A percentile compares a stretch with the other conserved stretches of the same genome.
Conservation (phyloP, 345 rosid species). For the Brassica cretica region DNA sequence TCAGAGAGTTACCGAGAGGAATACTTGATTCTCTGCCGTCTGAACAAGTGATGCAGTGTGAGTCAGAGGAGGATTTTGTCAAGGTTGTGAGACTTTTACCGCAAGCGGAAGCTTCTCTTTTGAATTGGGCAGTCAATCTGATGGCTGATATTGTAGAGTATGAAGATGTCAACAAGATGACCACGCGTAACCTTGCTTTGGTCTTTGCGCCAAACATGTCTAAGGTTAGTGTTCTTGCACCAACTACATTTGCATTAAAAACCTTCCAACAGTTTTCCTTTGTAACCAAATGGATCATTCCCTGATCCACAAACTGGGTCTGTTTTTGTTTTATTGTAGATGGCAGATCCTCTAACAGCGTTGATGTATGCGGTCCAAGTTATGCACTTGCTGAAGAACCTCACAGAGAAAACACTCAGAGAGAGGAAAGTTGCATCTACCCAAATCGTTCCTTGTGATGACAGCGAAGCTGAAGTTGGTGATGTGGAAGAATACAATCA, state of each 20-base stretch:
- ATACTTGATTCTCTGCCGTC: constrained; percentile 74
- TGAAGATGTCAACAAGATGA: constrained; percentile 89
- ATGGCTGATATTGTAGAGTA: constrained; percentile 82
- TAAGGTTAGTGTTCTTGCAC: constrained; percentile 49
- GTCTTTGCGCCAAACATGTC: constrained; percentile 98
- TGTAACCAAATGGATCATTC: too few relatives aligned
- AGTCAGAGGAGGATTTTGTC: constrained; percentile 78
- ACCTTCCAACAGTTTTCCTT: too few relatives aligned
- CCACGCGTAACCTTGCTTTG: constrained; percentile 80
- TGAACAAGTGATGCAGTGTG: constrained; percentile 80
- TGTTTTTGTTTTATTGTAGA: constrained; percentile 49
- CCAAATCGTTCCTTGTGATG: constrained; percentile 47
- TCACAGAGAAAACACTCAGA: constrained; percentile 53
- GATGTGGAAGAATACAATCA: constrained; percentile 14
- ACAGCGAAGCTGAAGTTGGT: constrained; percentile 34
- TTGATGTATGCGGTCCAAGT: constrained; percentile 91
- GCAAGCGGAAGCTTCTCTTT: constrained; percentile 70
- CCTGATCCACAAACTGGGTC: neutral
- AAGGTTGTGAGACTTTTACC: constrained; percentile 72
- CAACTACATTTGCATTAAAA: too few relatives aligned
- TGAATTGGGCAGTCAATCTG: constrained; percentile 81
- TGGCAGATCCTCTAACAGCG: constrained; percentile 90
- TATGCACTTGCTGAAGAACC: constrained; percentile 87
- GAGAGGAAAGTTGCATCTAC: constrained; percentile 50
- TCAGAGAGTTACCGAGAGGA: constrained; percentile 84